Evolutionary conservation across 73 alveolate genomes (phyloP).

Genomic region (Paramecium primaurelia): DNA sequence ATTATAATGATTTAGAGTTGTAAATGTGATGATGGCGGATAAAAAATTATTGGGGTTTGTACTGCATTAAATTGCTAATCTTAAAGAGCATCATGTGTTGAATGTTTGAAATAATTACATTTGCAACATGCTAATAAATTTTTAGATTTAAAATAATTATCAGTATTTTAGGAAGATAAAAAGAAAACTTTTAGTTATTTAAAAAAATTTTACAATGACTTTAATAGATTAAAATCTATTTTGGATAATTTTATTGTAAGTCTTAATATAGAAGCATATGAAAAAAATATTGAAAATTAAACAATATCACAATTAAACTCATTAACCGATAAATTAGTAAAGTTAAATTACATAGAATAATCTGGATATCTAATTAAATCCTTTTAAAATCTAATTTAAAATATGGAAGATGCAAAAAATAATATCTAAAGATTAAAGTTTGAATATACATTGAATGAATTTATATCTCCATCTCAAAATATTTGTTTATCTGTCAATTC

Average conservation of each 20-base stretch:
- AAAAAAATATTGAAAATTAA: not conserved
- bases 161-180: not conserved
- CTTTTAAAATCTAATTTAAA: not conserved
- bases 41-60: not conserved
- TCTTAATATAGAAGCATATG: not conserved
- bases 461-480: too few species aligned
- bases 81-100: not conserved
- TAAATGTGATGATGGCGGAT: not conserved
- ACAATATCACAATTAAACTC: not conserved
- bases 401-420: not conserved
- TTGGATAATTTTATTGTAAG: not conserved
- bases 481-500: too few species aligned
- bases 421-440: too few species aligned
- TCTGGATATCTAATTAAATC: not conserved
- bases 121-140: not conserved
- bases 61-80: not conserved
- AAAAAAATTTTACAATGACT: not conserved
- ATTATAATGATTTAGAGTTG: not conserved
- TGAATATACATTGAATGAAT: too few species aligned
- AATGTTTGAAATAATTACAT: not conserved
- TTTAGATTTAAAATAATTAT: too few species aligned
- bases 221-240: not conserved
- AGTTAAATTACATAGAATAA: not conserved
- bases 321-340: not conserved
- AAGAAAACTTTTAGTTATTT: not conserved